Base-by-base conservation (phyloP, 176 grass and related monocot genomes). In the Saccharum spontaneum region DNA sequence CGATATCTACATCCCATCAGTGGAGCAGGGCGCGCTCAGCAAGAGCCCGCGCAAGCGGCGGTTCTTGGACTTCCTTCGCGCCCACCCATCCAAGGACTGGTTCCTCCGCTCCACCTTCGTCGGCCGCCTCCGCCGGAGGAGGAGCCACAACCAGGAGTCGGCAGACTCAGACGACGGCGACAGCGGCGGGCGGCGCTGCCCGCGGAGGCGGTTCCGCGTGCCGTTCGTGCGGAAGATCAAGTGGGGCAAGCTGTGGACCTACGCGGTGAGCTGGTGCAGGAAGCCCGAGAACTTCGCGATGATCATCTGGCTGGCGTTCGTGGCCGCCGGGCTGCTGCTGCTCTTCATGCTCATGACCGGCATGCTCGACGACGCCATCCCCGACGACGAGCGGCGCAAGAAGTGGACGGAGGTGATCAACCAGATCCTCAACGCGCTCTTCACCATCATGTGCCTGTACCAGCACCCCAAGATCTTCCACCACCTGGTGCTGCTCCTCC, bases 381-480 rank as follows among this genome's bases (percentile, higher is more conserved):
- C 89, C 10, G 73, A 89, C 28, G 91, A 89, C 78, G 75, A 82
- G n/a, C 73, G 23, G 77, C 90, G 97, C 38, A 90, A 93, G 63
- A 82, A 89, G 75, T 99, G 97, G 97, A 89, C 46, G 23, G 94
- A 99, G 84, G 82, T 91, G 79, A 76, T 82, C 82, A 96, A 99
- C 81, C 97, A 99, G 84, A 94, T 99, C 67, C 86, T 99, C 26
- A 99, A 99, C 76, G 97, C 94, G 77, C 90, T 99, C 84, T 96
- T 99, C 86, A 99, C 97, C 70, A 89, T 96, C 88, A 92, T 99
- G 91, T 99, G 94, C 83, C 64, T 99, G n/a, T 99, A 96, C 81
- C 89, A 96, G 69, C 91, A 99, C 64, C 97, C 97, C 61, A 94
- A 75, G 63, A 75, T 99, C 73, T 92, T 90, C 78, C 92, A 99